Conservation (phyloP, 2,329 filamentous ascomycete genomes). For the Dendryphion nanum region DNA sequence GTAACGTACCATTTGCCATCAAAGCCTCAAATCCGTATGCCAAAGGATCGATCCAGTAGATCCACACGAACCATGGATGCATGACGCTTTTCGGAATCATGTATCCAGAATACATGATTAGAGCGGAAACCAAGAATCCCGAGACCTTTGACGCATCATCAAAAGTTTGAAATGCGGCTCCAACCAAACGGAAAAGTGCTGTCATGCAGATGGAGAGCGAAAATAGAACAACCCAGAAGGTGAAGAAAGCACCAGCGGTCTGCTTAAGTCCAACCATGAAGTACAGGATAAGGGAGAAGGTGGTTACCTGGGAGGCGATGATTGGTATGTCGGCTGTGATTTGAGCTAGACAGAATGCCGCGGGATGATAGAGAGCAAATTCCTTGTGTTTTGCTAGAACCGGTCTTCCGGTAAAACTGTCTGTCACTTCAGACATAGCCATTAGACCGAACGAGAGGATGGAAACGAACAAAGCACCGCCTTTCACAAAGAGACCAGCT, state of each 20-base stretch:
- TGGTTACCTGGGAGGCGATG: slow-evolving; percentile 38
- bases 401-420: slow-evolving; percentile 59
- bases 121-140: slow-evolving; percentile 52
- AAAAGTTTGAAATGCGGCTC: slow-evolving; percentile 63
- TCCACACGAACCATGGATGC: slow-evolving; percentile 76
- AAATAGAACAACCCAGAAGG: slow-evolving; percentile 39
- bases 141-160: slow-evolving; percentile 48
- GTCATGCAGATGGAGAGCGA: slow-evolving; percentile 31
- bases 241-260: slow-evolving; percentile 40
- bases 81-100: slow-evolving; percentile 56
- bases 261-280: slow-evolving; percentile 43
- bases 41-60: slow-evolving; percentile 76
- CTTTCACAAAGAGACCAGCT: slow-evolving; percentile 60
- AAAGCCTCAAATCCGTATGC: slow-evolving; percentile 74
- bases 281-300: slow-evolving; percentile 39
- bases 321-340: slow-evolving; percentile 49
- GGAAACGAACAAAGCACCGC: slow-evolving; percentile 61
- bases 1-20: slow-evolving; percentile 76
- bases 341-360: slow-evolving; percentile 54
- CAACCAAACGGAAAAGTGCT: slow-evolving; percentile 35
- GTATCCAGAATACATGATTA: slow-evolving; percentile 59
- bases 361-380: slow-evolving; percentile 85
- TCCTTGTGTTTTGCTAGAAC: slow-evolving; percentile 83
- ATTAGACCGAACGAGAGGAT: slow-evolving; percentile 61
- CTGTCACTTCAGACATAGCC: slow-evolving; percentile 61